Conservation (phyloP, 345 rosid species). For the Citrus trifoliata region DNA sequence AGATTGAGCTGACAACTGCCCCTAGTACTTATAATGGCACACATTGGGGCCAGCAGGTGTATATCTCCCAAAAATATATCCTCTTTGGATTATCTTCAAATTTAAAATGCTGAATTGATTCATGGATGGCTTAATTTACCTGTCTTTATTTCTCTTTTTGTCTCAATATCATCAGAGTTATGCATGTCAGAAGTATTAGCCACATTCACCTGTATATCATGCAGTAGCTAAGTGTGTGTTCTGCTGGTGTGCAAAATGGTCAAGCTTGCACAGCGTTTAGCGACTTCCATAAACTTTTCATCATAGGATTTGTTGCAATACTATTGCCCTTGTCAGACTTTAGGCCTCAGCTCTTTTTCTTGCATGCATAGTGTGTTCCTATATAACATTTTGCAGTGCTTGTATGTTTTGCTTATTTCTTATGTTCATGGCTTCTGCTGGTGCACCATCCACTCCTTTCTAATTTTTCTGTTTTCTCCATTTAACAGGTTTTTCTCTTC, state of each 20-base stretch:
- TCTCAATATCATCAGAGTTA: neutral
- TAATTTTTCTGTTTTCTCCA: slow-evolving; percentile 4
- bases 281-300: neutral
- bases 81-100: neutral
- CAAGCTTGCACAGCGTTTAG: neutral
- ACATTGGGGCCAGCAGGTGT: slow-evolving; percentile 99
- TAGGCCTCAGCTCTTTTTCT: neutral
- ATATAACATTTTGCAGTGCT: neutral
- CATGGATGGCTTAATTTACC: neutral
- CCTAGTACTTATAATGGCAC: slow-evolving; percentile 78
- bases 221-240: no score
- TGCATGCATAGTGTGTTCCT: neutral
- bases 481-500: slow-evolving; percentile 70
- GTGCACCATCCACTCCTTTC: neutral
- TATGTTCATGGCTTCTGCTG: neutral
- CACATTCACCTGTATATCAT: neutral
- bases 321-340: neutral
- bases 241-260: neutral
- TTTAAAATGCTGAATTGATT: neutral
- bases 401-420: neutral
- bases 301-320: neutral
- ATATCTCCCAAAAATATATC: neutral
- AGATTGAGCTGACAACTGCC: slow-evolving; percentile 85
- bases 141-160: neutral
- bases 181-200: neutral